phyloP scores from a whole-genome alignment of 495 filamentous ascomycete genomes.

The Penicillium arizonense region DNA sequence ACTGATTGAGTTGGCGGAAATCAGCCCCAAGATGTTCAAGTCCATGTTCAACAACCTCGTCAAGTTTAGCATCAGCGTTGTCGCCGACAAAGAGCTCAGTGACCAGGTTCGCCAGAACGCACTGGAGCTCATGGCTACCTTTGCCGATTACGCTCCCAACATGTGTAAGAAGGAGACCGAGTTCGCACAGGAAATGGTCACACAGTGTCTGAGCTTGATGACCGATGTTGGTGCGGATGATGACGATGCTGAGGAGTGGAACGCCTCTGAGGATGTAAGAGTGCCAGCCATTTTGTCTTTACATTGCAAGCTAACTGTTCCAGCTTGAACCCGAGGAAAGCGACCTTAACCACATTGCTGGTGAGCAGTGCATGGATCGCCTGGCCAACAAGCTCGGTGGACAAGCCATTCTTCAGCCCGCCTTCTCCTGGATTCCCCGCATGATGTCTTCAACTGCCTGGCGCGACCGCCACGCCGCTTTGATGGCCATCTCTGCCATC shows the following conservation, averaged over 20 bases:
- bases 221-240: slow-evolving; percentile 97
- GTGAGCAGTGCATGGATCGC: slow-evolving; percentile 98
- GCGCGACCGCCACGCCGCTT: slow-evolving; percentile 93
- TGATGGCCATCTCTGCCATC: slow-evolving; percentile 99
- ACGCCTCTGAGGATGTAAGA: slow-evolving; percentile 84
- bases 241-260: slow-evolving; percentile 93
- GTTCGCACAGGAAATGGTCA: slow-evolving; percentile 96
- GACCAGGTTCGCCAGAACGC: slow-evolving; percentile 92
- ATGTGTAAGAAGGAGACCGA: slow-evolving; percentile 92
- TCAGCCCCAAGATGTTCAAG: slow-evolving; percentile 95
- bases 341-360: slow-evolving; percentile 95
- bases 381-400: slow-evolving; percentile 97
- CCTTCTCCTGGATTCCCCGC: slow-evolving; percentile 92
- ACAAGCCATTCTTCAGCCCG: slow-evolving; percentile 79
- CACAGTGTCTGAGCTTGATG: slow-evolving; percentile 97
- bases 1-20: slow-evolving; percentile 89
- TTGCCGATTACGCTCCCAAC: slow-evolving; percentile 87
- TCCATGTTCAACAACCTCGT: slow-evolving; percentile 85
- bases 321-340: slow-evolving; percentile 93
- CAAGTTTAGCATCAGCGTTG: slow-evolving; percentile 84
- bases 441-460: slow-evolving; percentile 97
- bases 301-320: slow-evolving; percentile 13
- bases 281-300: slow-evolving; percentile 13
- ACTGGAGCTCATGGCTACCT: slow-evolving; percentile 95
- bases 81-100: slow-evolving; percentile 91